Evolutionary conservation across 2,329 filamentous ascomycete genomes (phyloP).

Genomic region (Volutella citrinella): DNA sequence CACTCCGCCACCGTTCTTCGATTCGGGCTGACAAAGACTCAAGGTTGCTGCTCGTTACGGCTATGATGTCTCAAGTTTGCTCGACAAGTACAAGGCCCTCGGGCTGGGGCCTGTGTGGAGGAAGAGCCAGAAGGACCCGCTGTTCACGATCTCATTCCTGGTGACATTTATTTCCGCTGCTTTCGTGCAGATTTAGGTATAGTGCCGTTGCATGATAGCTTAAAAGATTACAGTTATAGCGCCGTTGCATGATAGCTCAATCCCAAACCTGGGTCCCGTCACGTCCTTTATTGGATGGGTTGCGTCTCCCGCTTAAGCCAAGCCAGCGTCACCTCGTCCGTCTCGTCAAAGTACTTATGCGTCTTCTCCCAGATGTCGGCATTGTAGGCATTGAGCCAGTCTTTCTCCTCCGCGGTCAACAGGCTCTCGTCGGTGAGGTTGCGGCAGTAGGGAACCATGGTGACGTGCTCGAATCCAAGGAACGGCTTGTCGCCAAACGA

Average conservation of each 20-base stretch:
- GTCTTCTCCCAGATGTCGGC: slow-evolving; percentile 80
- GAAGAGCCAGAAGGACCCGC: slow-evolving; percentile 54
- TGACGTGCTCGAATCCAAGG: slow-evolving; percentile 94
- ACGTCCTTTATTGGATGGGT: slow-evolving; percentile 49
- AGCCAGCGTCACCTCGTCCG: slow-evolving; percentile 67
- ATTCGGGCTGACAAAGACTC: no score
- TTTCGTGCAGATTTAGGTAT: slow-evolving; percentile 42
- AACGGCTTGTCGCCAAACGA: slow-evolving; percentile 93
- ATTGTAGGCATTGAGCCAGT: slow-evolving; percentile 87
- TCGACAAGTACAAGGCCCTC: slow-evolving; percentile 36
- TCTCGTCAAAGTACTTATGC: slow-evolving; percentile 66
- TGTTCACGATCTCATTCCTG: slow-evolving; percentile 69
- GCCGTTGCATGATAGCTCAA: no score
- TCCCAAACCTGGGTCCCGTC: no score
- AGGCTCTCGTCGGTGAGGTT: slow-evolving; percentile 77
- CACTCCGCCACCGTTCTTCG: not conserved
- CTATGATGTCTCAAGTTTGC: slow-evolving; percentile 35
- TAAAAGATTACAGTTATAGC: no score
- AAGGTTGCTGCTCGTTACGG: slow-evolving; percentile 44
- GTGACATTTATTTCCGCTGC: slow-evolving; percentile 67
- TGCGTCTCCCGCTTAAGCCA: slow-evolving; percentile 90
- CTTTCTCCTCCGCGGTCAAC: slow-evolving; percentile 70
- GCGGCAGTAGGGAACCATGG: slow-evolving; percentile 91
- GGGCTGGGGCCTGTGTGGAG: slow-evolving; percentile 41
- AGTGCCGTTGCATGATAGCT: slow-evolving; percentile 17